Conservation (phyloP, 768 basidiomycete species). For the Pleurotus sapidus region DNA sequence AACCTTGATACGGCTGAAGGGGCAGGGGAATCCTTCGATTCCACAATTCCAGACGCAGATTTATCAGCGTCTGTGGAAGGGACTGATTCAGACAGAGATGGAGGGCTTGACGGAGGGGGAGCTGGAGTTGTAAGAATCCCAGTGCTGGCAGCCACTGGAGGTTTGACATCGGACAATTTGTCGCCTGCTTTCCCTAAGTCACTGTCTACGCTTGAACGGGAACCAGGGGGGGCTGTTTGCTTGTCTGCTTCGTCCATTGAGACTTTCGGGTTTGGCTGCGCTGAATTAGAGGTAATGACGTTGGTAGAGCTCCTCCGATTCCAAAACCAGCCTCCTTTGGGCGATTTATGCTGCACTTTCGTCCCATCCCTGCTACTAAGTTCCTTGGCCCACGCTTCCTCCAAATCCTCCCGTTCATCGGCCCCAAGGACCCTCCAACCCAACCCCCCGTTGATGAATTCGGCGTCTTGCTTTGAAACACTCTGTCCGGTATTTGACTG, state of each 20-base stretch:
- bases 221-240: background rate
- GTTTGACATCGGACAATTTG: conserved; percentile 1
- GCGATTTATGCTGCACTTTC: background rate
- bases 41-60: conserved; percentile 13
- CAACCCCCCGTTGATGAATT: conserved; percentile 38
- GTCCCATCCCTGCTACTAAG: background rate
- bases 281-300: conserved; percentile 7
- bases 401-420: conserved; percentile 32
- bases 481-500: background rate
- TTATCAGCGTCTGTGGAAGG: background rate
- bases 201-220: conserved; percentile 28
- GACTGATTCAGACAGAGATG: background rate
- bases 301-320: conserved; percentile 30
- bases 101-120: background rate
- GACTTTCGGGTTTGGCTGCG: background rate
- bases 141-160: conserved; percentile 10
- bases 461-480: background rate
- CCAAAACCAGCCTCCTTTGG: conserved; percentile 59
- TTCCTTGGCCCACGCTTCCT: conserved; percentile 9
- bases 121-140: conserved; percentile 2
- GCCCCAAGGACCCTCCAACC: conserved; percentile 67
- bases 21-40: conserved; percentile 19
- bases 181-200: conserved; percentile 8
- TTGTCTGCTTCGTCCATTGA: too few relatives aligned
- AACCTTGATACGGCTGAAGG: conserved; percentile 83